Base-by-base conservation (phyloP, 192 early-diverging fungal genomes). In the Glomus cerebriforme region DNA sequence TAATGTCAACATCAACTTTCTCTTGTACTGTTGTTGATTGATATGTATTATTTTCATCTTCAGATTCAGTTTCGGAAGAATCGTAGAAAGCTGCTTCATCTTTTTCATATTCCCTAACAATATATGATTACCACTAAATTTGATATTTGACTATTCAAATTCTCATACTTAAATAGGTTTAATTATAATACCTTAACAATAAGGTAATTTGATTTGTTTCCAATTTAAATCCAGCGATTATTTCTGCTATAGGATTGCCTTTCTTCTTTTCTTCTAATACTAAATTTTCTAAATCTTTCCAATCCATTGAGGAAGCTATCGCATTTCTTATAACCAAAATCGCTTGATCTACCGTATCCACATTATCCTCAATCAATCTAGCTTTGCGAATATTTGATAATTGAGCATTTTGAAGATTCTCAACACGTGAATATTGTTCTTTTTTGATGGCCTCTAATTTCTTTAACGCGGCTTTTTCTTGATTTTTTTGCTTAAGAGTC, bases 291-390 rank as follows among this genome's bases (percentile, higher is more conserved):
- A 99, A 85, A 82, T 99, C 98, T 74, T 88, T 87, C 98, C 98
- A 99, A 82, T 98, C 97, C 93, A 98, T 97, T 6, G 96, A 94
- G 29, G 90, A 90, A 8, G 95, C 95, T 8, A 98, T 90, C 34
- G 95, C 96, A 80, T 92, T 90, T 37, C 96, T 90, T 77, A 97
- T 92, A 59, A 97, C 92, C 77, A 89, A 83, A 69, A 99, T 94
- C 0, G 96, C 91, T 59, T 92, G 91, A 73, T 98, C 98, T 1
- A 97, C 96, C 79, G 92, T 85, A 37, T 92, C 89, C 67, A 96
- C 80, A 77, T 96, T 95, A 34, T 81, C 77, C 78, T 98, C 96
- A 67, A 99, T 96, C n/a, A 94, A 81, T 49, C 89, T 87, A n/a
- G 97, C 98, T 58, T 91, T 85, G 78, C 90, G 87, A 22, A 90